phyloP scores from a whole-genome alignment of 352 stramenopile species.

The Phytophthora sansomeana region DNA sequence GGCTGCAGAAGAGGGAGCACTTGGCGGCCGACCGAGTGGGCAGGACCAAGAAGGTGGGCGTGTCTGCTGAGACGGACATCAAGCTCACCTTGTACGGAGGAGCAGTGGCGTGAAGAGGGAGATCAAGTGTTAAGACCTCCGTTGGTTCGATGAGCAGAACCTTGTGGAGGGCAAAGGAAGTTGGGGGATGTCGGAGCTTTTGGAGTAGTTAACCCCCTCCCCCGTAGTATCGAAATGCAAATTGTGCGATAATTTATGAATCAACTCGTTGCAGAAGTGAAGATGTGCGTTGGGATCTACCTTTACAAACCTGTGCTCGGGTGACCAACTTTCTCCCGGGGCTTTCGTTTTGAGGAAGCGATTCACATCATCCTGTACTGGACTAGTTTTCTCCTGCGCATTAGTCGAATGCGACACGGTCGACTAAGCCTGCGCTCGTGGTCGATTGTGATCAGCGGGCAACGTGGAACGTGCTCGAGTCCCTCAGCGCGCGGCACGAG shows the following conservation, averaged over 20 bases:
- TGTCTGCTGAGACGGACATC: slow-evolving; percentile 15
- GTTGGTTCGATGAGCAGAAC: slow-evolving; percentile 18
- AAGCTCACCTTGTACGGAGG: slow-evolving; percentile 30
- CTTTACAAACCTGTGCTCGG: neutral
- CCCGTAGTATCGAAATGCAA: slow-evolving; percentile 27
- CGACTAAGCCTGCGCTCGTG: no score
- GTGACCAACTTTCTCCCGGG: no score
- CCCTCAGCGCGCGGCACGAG: no score
- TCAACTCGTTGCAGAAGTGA: slow-evolving; percentile 6
- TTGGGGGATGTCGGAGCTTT: no score
- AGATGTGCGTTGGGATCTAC: neutral
- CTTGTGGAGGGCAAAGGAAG: slow-evolving; percentile 4
- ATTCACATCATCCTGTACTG: no score
- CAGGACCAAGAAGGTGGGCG: slow-evolving; percentile 29
- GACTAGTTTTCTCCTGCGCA: no score
- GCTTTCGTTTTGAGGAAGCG: no score
- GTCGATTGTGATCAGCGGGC: no score
- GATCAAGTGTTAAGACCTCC: neutral
- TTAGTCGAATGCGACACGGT: no score
- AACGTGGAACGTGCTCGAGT: no score
- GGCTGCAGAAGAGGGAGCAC: slow-evolving; percentile 30
- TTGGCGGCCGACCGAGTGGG: slow-evolving; percentile 18
- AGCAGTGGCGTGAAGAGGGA: slow-evolving; percentile 16
- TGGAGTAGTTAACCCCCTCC: no score
- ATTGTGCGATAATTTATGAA: slow-evolving; percentile 41